Conservation (phyloP, 805 yeast genomes). For the Candida silvicultrix region DNA sequence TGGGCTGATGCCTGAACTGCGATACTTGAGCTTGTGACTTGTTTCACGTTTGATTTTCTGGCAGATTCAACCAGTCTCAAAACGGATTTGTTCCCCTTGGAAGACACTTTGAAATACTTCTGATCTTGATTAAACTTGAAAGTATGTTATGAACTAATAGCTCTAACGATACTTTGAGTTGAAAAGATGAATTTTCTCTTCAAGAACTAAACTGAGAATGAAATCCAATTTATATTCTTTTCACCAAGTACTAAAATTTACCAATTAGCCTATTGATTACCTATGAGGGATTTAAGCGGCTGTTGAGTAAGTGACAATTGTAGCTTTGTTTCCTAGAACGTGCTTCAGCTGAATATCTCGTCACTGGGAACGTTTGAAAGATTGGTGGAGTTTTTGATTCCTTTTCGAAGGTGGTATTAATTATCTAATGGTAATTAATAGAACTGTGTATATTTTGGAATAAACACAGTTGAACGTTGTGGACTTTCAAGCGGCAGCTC, state of each 20-base stretch:
- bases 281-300: background rate
- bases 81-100: conserved; percentile 10
- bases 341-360: background rate
- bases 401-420: background rate
- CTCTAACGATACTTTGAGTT: background rate
- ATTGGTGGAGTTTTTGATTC: background rate
- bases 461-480: conserved; percentile 1
- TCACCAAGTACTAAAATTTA: background rate
- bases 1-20: background rate
- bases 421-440: background rate
- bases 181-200: too few species aligned
- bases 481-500: conserved; percentile 45
- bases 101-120: conserved; percentile 12
- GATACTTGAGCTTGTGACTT: background rate
- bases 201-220: too few species aligned
- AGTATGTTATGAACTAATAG: background rate
- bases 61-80: conserved; percentile 20
- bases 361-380: background rate
- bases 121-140: too few species aligned
- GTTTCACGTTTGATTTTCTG: conserved; percentile 11
- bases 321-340: background rate
- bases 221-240: too few species aligned
- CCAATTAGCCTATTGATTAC: background rate
- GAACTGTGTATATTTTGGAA: background rate
- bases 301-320: too few species aligned